These are phyloP conservation scores for Pseudocercospora eumusae DNA, from an alignment of 2,329 filamentous ascomycete genomes.

Conservation along the genomic window DNA sequence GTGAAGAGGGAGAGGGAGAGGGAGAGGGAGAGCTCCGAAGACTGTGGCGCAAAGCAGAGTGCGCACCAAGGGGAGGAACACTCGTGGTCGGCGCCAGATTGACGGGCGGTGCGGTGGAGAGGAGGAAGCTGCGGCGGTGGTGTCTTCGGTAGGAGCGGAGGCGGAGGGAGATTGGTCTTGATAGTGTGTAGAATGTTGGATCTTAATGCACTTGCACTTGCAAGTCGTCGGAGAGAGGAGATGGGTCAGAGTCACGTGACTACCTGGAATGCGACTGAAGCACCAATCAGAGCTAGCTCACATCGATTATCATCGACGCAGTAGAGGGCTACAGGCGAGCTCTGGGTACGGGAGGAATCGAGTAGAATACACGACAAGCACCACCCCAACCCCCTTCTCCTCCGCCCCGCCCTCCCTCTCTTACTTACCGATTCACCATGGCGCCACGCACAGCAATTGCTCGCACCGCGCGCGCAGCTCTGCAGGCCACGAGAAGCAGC, in stretches of 20 bases:
- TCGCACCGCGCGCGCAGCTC: constrained; percentile 16
- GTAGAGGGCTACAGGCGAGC: background rate
- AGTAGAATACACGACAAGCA: background rate
- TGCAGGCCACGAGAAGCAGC: constrained; percentile 13
- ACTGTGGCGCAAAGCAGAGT: background rate
- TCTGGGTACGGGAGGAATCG: background rate
- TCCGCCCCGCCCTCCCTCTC: too few species aligned
- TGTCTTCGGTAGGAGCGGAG: background rate
- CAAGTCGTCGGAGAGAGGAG: background rate
- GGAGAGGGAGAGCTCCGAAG: background rate
- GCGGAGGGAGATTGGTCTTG: background rate
- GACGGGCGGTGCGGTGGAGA: background rate
- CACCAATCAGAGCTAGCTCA: background rate
- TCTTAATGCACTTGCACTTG: background rate
- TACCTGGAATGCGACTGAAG: background rate
- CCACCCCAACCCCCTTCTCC: background rate
- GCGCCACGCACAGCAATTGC: constrained; percentile 6
- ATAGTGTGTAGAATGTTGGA: background rate
- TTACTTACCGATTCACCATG: background rate
- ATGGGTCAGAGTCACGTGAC: background rate
- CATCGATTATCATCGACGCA: background rate
- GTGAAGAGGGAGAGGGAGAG: background rate
- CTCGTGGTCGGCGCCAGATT: background rate
- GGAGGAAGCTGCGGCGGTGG: background rate
- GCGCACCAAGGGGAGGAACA: background rate